phyloP scores from a whole-genome alignment of 208 protist genomes.

The Leishmania guyanensis region DNA sequence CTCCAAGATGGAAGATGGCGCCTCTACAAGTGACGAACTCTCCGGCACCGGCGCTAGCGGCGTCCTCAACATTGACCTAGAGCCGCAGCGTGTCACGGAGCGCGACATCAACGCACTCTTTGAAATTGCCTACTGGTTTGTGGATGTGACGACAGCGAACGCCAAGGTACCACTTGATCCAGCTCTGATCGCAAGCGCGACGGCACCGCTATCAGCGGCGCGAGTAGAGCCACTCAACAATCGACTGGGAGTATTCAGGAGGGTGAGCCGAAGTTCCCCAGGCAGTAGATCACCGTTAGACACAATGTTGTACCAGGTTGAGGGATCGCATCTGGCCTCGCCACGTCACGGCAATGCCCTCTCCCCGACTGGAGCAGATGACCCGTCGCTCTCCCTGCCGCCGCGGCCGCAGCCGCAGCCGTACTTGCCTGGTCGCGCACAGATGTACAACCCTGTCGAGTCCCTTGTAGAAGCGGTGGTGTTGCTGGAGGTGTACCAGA shows the following conservation, averaged over 20 bases:
- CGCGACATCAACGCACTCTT: conserved; percentile 79
- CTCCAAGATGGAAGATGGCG: not conserved
- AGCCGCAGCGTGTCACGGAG: conserved; percentile 61
- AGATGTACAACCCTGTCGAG: conserved; percentile 12
- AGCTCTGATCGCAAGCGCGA: conserved; percentile 14
- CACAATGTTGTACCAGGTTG: not conserved
- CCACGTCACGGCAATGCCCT: not conserved
- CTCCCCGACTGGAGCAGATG: not conserved
- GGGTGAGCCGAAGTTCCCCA: not conserved
- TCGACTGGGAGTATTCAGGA: not conserved
- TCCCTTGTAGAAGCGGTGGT: conserved; percentile 25
- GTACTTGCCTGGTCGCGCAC: conserved; percentile 23
- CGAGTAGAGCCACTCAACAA: not conserved
- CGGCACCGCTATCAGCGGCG: not conserved
- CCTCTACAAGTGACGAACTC: not conserved
- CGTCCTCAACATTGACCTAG: conserved; percentile 6
- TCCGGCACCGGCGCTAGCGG: not conserved
- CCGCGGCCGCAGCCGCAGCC: not conserved
- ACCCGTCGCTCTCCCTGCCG: not conserved
- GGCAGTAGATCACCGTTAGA: not conserved
- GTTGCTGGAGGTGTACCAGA: conserved; percentile 29
- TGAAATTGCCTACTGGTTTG: conserved; percentile 76
- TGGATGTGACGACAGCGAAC: conserved; percentile 78
- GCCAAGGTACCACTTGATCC: conserved; percentile 49
- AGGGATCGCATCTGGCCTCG: not conserved